phyloP scores from a whole-genome alignment of 1,284 basidiomycete genomes.

The Flammula alnicola region DNA sequence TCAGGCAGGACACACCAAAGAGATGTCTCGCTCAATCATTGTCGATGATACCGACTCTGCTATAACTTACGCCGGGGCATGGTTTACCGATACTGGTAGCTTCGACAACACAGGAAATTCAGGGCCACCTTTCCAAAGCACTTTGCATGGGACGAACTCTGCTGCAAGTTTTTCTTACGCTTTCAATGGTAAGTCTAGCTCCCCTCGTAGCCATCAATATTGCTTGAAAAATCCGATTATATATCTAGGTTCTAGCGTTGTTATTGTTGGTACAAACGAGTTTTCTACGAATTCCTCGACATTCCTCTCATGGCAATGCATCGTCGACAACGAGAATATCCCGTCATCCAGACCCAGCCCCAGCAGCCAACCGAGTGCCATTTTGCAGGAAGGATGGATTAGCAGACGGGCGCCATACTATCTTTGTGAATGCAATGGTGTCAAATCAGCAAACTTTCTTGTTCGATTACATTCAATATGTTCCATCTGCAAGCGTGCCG shows the following conservation, averaged over 20 bases:
- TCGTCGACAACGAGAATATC: conserved; percentile 1
- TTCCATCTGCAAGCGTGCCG: conserved; percentile 20
- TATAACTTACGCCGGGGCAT: conserved; percentile 2
- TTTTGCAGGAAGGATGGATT: conserved; percentile 1
- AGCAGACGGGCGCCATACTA: conserved; percentile 22
- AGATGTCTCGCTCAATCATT: not conserved
- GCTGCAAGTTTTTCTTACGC: not conserved
- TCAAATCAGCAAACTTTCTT: conserved; percentile 29
- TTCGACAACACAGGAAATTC: conserved; percentile 1
- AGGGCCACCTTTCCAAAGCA: not conserved
- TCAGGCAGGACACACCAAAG: not conserved
- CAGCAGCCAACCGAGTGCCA: not conserved
- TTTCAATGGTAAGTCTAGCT: not conserved
- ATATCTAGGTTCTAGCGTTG: not conserved
- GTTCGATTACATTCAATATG: conserved; percentile 31
- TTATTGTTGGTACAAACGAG: not conserved
- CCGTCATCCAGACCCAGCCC: not conserved
- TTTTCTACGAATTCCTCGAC: not conserved
- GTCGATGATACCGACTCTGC: conserved; percentile 1
- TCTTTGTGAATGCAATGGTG: conserved; percentile 27
- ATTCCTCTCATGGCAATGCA: conserved; percentile 1
- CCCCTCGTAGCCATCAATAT: not conserved
- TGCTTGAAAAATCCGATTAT: not conserved
- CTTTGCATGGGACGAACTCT: conserved; percentile 2
- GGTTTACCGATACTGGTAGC: conserved; percentile 1